These are phyloP conservation scores for Heracleum sosnowskyi DNA, from an alignment of 129 eudicot species.

Conservation along the genomic window DNA sequence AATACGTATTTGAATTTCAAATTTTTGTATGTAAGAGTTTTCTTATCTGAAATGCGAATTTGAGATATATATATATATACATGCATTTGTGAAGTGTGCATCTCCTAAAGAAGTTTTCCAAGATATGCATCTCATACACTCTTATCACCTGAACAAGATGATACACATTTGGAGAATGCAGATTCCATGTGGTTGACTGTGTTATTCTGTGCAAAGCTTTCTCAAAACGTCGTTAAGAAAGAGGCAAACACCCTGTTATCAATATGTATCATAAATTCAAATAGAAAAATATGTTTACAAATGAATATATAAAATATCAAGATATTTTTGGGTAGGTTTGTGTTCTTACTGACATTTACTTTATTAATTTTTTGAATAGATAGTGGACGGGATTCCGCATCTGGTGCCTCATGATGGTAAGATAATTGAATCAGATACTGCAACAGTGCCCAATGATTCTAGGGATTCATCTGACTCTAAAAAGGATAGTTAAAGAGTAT, in stretches of 20 bases:
- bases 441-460: constrained; percentile 7
- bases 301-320: neutral
- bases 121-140: too few species aligned
- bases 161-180: too few species aligned
- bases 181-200: too few species aligned
- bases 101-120: too few species aligned
- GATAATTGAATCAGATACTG: constrained; percentile 38
- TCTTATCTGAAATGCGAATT: too few species aligned
- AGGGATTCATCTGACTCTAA: constrained; percentile 7
- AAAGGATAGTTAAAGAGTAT: constrained; percentile 2
- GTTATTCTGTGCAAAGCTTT: too few species aligned
- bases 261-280: neutral
- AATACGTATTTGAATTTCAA: neutral
- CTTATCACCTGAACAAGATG: too few species aligned
- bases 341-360: neutral
- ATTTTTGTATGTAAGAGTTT: too few species aligned
- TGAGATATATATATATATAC: too few species aligned
- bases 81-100: too few species aligned
- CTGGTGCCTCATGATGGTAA: constrained; percentile 79
- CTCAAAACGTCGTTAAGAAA: too few species aligned
- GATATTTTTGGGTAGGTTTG: neutral
- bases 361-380: constrained; percentile 24
- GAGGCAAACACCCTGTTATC: too few species aligned
- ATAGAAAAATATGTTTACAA: neutral
- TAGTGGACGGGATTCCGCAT: constrained; percentile 74